Evolutionary conservation across 1,284 basidiomycete species (phyloP), one percentile per base, ranked within the genome.

Genomic region (Sparassis latifolia): DNA sequence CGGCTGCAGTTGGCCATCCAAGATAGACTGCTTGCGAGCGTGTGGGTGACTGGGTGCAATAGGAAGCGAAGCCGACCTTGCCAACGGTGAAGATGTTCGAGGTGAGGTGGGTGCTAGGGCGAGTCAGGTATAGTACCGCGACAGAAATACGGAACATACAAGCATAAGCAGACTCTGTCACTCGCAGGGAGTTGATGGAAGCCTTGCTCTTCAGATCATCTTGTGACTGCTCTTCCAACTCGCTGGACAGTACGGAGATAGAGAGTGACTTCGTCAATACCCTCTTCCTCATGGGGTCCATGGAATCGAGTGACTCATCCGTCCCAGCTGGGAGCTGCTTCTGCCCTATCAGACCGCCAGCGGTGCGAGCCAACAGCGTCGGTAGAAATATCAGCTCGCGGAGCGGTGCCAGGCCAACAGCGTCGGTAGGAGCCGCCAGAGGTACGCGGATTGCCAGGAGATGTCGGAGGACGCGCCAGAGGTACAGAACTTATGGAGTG

Each of bases 401-500:
- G n/a, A n/a, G n/a, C n/a, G n/a, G n/a, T n/a, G n/a, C n/a, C n/a
- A n/a, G n/a, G 63, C 50, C 32, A 61, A 53, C 38, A 59, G 10
- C 52, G 56, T 2, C 54, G 68, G 63, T 29, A 67, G n/a, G n/a
- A n/a, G n/a, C n/a, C n/a, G n/a, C n/a, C 64, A 29, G 68, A 64
- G 3, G 73, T 74, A 37, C 77, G 73, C 42, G 77, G 77, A 3
- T 77, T 75, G 5, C 86, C 83, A n/a, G 87, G 85, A 2, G 85
- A 88, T 1, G 87, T 90, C 0, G 87, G 87, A 1, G 87, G 86
- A 46, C 82, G 74, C 7, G 86, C 78, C 43, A 89, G 69, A 0
- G 84, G 84, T 1, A 83, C 86, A 48, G 83, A 86, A 62, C 83
- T 86, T 58, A 89, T 80, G 0, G 86, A 89, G 63, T 89, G 86